Percentiles rank a stretch among this genome's conserved stretches.
phyloP scores from a whole-genome alignment of 2,329 filamentous ascomycete species.

The Beauveria brongniartii region DNA sequence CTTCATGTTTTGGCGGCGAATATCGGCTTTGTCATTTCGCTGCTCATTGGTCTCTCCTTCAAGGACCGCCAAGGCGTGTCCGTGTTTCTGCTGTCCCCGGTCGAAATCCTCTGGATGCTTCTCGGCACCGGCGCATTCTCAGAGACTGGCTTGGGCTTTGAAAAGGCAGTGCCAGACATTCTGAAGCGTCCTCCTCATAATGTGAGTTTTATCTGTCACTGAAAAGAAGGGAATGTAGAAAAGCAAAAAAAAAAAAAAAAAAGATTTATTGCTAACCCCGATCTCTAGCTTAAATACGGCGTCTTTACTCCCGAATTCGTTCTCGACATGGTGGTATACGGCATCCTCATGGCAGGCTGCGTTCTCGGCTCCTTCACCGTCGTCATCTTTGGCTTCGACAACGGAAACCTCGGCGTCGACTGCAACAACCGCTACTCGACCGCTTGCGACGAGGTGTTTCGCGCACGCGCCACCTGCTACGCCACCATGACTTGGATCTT shows the following conservation, averaged over 20 bases:
- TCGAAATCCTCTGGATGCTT: constrained; percentile 69
- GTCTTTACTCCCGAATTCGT: constrained; percentile 59
- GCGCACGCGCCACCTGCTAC: constrained; percentile 58
- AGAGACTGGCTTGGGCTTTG: constrained; percentile 66
- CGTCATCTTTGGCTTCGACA: constrained; percentile 46
- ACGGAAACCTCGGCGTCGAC: constrained; percentile 47
- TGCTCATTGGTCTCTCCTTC: constrained; percentile 61
- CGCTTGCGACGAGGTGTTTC: constrained; percentile 50
- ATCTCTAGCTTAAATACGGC: constrained; percentile 32
- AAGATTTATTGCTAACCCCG: background rate
- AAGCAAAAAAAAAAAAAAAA: too few relatives aligned
- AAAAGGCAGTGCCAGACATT: constrained; percentile 58
- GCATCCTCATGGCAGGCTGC: constrained; percentile 54
- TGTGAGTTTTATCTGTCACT: constrained; percentile 22
- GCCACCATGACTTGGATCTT: constrained; percentile 61
- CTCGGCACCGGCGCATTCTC: constrained; percentile 64
- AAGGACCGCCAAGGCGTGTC: constrained; percentile 57
- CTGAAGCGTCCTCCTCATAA: constrained; percentile 57
- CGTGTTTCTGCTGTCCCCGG: constrained; percentile 60
- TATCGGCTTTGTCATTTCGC: constrained; percentile 56
- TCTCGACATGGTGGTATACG: constrained; percentile 55
- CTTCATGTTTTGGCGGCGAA: constrained; percentile 59
- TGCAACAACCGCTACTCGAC: constrained; percentile 48
- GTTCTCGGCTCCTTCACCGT: constrained; percentile 49
- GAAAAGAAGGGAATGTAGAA: too few relatives aligned